These are phyloP conservation scores for Cyclotella sp. DNA, from an alignment of 108 stramenopile species.

Conservation along the genomic window DNA sequence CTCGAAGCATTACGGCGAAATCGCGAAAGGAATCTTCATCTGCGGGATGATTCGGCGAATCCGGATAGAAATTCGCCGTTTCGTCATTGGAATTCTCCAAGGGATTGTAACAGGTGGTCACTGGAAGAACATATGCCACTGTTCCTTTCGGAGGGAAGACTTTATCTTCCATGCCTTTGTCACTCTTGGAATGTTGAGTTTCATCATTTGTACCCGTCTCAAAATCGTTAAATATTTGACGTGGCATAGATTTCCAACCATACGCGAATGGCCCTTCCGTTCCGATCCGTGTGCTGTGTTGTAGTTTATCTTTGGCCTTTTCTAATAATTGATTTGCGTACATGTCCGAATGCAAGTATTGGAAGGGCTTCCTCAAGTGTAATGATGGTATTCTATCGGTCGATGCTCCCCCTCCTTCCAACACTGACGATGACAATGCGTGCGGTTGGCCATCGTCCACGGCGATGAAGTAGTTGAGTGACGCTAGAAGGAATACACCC, in stretches of 20 bases:
- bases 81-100: neutral
- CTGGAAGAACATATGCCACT: slow-evolving; percentile 41
- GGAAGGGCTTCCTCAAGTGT: slow-evolving; percentile 23
- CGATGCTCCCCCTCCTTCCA: slow-evolving; percentile 37
- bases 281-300: slow-evolving; percentile 18
- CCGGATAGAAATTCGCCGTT: slow-evolving; percentile 19
- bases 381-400: slow-evolving; percentile 28
- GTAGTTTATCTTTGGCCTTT: slow-evolving; percentile 22
- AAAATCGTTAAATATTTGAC: slow-evolving; percentile 43
- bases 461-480: slow-evolving; percentile 44
- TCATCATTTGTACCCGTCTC: slow-evolving; percentile 15
- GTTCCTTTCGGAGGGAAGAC: slow-evolving; percentile 36
- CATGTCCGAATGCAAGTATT: slow-evolving; percentile 26
- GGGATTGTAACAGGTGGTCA: slow-evolving; percentile 36
- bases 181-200: slow-evolving; percentile 12
- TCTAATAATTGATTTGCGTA: slow-evolving; percentile 16
- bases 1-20: slow-evolving; percentile 60
- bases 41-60: slow-evolving; percentile 33
- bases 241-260: slow-evolving; percentile 55
- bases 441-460: slow-evolving; percentile 18
- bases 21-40: slow-evolving; percentile 45
- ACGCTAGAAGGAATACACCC: slow-evolving; percentile 33
- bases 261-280: slow-evolving; percentile 27
- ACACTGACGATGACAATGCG: slow-evolving; percentile 4
- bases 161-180: neutral